A percentile compares a stretch with the other conserved stretches of the same genome.
phyloP scores from a whole-genome alignment of 2,329 filamentous ascomycete species.

The Hypomyces perniciosus region DNA sequence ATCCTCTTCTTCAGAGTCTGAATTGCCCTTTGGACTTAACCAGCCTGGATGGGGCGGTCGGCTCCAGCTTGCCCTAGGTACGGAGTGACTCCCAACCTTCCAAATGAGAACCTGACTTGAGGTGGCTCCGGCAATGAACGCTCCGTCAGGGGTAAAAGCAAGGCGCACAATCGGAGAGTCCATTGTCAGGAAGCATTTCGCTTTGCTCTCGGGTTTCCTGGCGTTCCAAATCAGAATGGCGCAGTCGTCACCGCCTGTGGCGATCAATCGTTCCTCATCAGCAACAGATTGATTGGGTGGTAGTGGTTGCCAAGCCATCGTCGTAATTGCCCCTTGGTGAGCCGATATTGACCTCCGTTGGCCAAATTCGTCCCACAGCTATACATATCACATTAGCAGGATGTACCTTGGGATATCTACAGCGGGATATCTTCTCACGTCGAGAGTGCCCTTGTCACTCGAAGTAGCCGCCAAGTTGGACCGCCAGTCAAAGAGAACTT shows the following conservation, averaged over 20 bases:
- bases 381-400: constrained; percentile 9
- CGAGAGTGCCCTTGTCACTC: constrained; percentile 53
- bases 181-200: constrained; percentile 57
- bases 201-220: constrained; percentile 46
- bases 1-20: constrained; percentile 52
- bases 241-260: constrained; percentile 57
- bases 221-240: constrained; percentile 59
- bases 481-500: constrained; percentile 50
- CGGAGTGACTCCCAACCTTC: constrained; percentile 54
- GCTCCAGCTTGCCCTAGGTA: constrained; percentile 57
- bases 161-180: constrained; percentile 51
- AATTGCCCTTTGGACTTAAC: constrained; percentile 50
- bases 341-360: constrained; percentile 51
- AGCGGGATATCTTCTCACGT: constrained; percentile 41
- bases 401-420: not conserved
- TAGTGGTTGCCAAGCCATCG: constrained; percentile 56
- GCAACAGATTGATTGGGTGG: constrained; percentile 26
- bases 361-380: constrained; percentile 52
- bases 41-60: constrained; percentile 50
- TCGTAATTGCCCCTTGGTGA: constrained; percentile 53
- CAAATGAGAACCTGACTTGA: constrained; percentile 55
- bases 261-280: constrained; percentile 51
- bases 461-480: constrained; percentile 52
- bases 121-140: constrained; percentile 57
- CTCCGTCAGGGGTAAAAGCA: constrained; percentile 57